Evolutionary conservation across 192 early-diverging fungal genomes (phyloP), one percentile per base, ranked within the genome.

Genomic region (Mortierella alpina): DNA sequence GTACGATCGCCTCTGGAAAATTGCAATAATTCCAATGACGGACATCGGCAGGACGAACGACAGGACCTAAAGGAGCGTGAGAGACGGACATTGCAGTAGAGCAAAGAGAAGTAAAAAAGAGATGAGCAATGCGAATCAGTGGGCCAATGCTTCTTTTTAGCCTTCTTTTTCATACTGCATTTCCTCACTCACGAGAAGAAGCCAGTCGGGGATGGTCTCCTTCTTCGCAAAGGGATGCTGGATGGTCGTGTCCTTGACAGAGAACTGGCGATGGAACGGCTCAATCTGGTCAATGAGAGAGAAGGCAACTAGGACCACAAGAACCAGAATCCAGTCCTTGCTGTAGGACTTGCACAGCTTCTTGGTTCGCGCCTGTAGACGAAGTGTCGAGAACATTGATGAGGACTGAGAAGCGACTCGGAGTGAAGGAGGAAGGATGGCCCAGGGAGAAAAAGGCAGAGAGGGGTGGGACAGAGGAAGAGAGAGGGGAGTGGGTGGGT

Each of bases 251-350:
- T 96, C 90, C 4, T 83, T 85, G 40, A 96, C 77, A 39, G 89
- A 91, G 73, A 96, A 96, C 56, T 91, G 84, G 67, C 93, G 89
- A 70, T 93, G 90, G 84, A 88, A 96, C 5, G 94, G 93, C 40
- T 87, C 72, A 12, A 91, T 72, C n/a, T 75, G 76, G 47, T 91
- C 90, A 46, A 94, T 66, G 42, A 83, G 67, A 17, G 84, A 87
- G 79, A 91, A 94, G 52, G 78, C 79, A 3, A 82, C 73, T 0
- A 89, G 84, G 87, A 93, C 88, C 15, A 86, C 56, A 5, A 90
- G 49, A 13, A 93, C 84, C 20, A 93, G 71, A 12, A 83, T 51
- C 75, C 91, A 91, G 63, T 79, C 76, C 23, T 71, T 51, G 58
- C 68, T 44, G 13, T 72, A 79, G 31, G 63, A 52, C 62, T 66